These are phyloP conservation scores for Periconia digitata DNA, from an alignment of 2,329 filamentous ascomycete genomes.

Conservation along the genomic window DNA sequence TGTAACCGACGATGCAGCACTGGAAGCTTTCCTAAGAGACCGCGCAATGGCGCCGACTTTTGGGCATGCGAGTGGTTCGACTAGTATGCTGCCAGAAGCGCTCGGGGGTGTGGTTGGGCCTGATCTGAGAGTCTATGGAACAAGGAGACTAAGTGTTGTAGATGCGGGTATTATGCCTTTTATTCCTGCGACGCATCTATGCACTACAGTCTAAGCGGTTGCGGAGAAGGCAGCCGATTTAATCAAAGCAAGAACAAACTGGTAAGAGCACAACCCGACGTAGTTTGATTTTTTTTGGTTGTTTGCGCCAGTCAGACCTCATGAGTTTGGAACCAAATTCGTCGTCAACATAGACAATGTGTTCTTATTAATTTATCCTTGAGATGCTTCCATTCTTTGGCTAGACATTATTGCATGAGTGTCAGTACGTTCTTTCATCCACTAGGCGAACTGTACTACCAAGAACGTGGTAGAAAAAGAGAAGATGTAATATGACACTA, in stretches of 20 bases:
- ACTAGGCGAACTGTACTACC: no score
- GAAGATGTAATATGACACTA: no score
- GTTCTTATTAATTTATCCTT: no score
- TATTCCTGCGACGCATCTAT: slow-evolving; percentile 29
- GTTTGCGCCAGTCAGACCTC: no score
- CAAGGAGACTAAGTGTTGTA: slow-evolving; percentile 30
- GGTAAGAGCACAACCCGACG: no score
- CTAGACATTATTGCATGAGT: no score
- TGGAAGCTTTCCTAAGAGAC: slow-evolving; percentile 14
- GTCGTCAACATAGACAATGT: no score
- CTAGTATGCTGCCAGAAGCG: slow-evolving; percentile 30
- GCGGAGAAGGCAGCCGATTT: slow-evolving; percentile 36
- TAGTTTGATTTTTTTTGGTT: no score
- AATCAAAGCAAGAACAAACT: slow-evolving; percentile 18
- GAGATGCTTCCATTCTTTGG: no score
- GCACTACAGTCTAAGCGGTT: slow-evolving; percentile 35
- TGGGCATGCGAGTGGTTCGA: slow-evolving; percentile 14
- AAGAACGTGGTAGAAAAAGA: no score
- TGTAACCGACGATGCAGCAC: slow-evolving; percentile 20
- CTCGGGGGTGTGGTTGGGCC: slow-evolving; percentile 29
- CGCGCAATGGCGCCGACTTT: slow-evolving; percentile 6
- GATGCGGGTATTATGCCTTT: slow-evolving; percentile 37
- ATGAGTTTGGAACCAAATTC: no score
- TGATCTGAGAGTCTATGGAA: slow-evolving; percentile 27
- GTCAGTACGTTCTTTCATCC: no score